Percentiles rank a stretch among this genome's conserved stretches.
phyloP scores from a whole-genome alignment of 225 moss, liverwort and hornwort genomes.

The Polytrichum formosum region DNA sequence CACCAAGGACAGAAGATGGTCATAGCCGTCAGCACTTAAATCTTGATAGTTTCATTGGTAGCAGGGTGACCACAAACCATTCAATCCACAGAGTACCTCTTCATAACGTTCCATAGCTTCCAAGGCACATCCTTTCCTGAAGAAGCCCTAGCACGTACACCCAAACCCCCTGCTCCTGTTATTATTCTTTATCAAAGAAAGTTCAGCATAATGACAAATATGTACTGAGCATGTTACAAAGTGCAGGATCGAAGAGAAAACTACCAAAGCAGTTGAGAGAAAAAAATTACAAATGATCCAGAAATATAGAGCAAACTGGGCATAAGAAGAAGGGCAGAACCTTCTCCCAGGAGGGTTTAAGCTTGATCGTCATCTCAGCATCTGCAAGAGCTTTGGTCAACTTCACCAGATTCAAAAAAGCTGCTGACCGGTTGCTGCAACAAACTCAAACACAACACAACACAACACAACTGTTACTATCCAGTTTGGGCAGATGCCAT shows the following conservation, averaged over 20 bases:
- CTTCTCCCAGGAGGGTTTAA: conserved; percentile 98
- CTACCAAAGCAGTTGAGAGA: no score
- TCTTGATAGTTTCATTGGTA: no score
- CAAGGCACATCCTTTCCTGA: conserved; percentile 97
- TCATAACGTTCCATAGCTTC: conserved; percentile 93
- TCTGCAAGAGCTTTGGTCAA: conserved; percentile 92
- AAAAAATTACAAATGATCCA: neutral
- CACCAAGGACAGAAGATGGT: conserved; percentile 4
- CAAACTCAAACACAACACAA: neutral
- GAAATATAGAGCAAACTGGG: neutral
- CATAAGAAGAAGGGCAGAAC: conserved; percentile 33
- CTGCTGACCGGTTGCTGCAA: conserved; percentile 95
- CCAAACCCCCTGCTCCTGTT: conserved; percentile 43
- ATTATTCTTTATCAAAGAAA: conserved; percentile 25
- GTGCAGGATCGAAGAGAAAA: neutral
- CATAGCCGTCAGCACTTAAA: no score
- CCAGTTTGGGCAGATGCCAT: neutral
- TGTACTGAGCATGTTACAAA: no score
- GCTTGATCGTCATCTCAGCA: conserved; percentile 90
- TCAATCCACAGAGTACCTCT: conserved; percentile 58
- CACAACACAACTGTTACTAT: neutral
- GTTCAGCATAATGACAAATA: neutral
- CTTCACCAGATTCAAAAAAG: conserved; percentile 86
- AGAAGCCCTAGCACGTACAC: conserved; percentile 83
- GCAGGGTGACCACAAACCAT: no score